Conservation (phyloP, 805 yeast genomes). For the Candida corydali region DNA sequence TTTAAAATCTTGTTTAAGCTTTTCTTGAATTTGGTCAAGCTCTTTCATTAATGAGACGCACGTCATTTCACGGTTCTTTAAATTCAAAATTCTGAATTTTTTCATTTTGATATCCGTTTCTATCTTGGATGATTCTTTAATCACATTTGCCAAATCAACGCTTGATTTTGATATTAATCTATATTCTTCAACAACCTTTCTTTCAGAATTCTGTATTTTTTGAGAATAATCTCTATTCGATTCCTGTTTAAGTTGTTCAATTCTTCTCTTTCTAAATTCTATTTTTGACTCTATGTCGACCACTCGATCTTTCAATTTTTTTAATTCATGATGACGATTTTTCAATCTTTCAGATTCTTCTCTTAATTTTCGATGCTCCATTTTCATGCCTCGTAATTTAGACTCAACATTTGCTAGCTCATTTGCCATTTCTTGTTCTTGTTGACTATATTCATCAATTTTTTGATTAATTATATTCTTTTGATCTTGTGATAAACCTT, state of each 20-base stretch:
- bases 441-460: slow-evolving; percentile 1
- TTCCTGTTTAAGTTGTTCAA: slow-evolving; percentile 31
- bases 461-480: slow-evolving; percentile 1
- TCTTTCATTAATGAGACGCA: slow-evolving; percentile 22
- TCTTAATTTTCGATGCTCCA: slow-evolving; percentile 8
- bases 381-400: slow-evolving; percentile 1
- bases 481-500: slow-evolving; percentile 28
- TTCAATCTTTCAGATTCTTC: slow-evolving; percentile 10
- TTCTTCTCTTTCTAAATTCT: slow-evolving; percentile 21
- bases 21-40: slow-evolving; percentile 22
- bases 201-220: slow-evolving; percentile 31
- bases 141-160: not conserved
- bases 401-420: slow-evolving; percentile 7
- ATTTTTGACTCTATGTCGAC: slow-evolving; percentile 20
- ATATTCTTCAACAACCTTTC: slow-evolving; percentile 19
- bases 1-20: slow-evolving; percentile 22
- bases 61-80: slow-evolving; percentile 16
- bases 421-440: slow-evolving; percentile 12
- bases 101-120: slow-evolving; percentile 3
- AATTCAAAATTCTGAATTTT: slow-evolving; percentile 7
- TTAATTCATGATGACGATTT: slow-evolving; percentile 13
- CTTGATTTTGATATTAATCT: slow-evolving; percentile 7
- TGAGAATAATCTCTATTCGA: slow-evolving; percentile 39
- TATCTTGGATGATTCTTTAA: slow-evolving; percentile 9
- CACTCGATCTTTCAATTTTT: slow-evolving; percentile 11